phyloP scores from a whole-genome alignment of 768 basidiomycete genomes.

The Dioszegia hungarica region DNA sequence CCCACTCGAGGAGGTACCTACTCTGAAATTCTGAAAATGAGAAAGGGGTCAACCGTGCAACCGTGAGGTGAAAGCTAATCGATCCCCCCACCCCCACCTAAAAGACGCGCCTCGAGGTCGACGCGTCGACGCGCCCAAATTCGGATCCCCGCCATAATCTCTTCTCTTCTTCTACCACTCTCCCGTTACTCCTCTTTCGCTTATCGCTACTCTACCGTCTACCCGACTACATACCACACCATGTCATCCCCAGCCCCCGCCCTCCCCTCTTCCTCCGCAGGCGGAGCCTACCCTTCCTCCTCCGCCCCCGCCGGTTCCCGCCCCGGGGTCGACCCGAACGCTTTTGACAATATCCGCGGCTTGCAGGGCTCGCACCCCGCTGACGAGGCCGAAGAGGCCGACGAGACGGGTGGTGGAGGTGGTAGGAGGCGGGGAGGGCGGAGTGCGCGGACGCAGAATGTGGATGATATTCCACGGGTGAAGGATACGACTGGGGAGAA shows the following conservation, averaged over 20 bases:
- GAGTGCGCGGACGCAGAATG: slow-evolving; percentile 20
- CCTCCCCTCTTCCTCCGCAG: slow-evolving; percentile 5
- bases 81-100: too few relatives aligned
- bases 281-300: slow-evolving; percentile 1
- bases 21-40: too few relatives aligned
- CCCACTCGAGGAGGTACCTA: too few relatives aligned
- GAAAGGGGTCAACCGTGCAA: too few relatives aligned
- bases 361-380: slow-evolving; percentile 19
- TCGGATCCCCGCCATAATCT: background rate
- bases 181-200: too few relatives aligned
- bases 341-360: slow-evolving; percentile 38
- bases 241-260: slow-evolving; percentile 9
- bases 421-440: slow-evolving; percentile 12
- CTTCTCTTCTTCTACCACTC: background rate
- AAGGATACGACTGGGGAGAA: slow-evolving; percentile 94
- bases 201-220: background rate
- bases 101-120: too few relatives aligned
- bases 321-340: slow-evolving; percentile 31
- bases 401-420: background rate
- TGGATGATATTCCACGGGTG: slow-evolving; percentile 71
- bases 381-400: slow-evolving; percentile 22
- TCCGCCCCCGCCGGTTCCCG: slow-evolving; percentile 27
- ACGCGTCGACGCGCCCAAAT: too few relatives aligned
- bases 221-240: background rate
- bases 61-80: too few relatives aligned